Evolutionary conservation across 2,329 filamentous ascomycete species (phyloP).

Genomic region (Pseudopyricularia javanii): DNA sequence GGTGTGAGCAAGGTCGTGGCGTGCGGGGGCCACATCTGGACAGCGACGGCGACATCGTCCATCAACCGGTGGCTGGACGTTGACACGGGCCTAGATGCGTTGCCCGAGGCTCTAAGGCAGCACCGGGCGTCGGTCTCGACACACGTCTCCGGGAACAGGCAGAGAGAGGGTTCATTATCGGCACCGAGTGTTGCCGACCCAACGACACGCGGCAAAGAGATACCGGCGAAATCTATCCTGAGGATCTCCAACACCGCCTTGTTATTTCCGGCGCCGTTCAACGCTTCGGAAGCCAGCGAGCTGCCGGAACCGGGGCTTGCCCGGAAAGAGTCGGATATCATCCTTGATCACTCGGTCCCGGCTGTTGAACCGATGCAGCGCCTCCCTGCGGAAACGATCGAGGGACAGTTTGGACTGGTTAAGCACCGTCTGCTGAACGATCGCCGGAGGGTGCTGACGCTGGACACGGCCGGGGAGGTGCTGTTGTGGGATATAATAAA

Average conservation of each 20-base stretch:
- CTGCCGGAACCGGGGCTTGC: conserved; percentile 22
- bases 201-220: conserved; percentile 41
- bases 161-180: conserved; percentile 8
- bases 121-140: conserved; percentile 31
- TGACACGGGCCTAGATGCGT: conserved; percentile 61
- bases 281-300: conserved; percentile 36
- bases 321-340: conserved; percentile 46
- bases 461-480: conserved; percentile 92
- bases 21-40: conserved; percentile 73
- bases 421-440: conserved; percentile 91
- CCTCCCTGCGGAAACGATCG: conserved; percentile 68
- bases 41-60: conserved; percentile 77
- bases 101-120: conserved; percentile 41
- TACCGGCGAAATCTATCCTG: conserved; percentile 67
- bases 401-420: conserved; percentile 88
- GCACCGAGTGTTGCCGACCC: conserved; percentile 19
- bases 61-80: conserved; percentile 88
- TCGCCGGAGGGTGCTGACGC: conserved; percentile 72
- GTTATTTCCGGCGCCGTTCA: conserved; percentile 43
- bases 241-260: conserved; percentile 73
- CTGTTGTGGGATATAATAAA: conserved; percentile 87
- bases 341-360: conserved; percentile 33
- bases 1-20: conserved; percentile 59
- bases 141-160: conserved; percentile 24
- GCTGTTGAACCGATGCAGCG: conserved; percentile 52